Evolutionary conservation across 2,329 filamentous ascomycete species (phyloP).

Genomic region (Alternaria hordeiaustralica): DNA sequence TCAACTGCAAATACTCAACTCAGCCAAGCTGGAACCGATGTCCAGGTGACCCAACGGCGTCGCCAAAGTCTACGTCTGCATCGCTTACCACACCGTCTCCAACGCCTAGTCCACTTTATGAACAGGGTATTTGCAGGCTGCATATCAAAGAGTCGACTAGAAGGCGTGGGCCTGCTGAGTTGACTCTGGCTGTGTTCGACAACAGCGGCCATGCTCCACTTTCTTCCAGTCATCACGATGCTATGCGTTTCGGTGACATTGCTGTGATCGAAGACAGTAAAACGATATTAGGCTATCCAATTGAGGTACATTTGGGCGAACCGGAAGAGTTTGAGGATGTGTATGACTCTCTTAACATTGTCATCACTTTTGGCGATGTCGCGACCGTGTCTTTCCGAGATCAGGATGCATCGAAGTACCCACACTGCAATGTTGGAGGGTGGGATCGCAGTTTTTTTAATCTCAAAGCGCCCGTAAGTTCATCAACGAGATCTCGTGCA

Average conservation of each 20-base stretch:
- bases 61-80: not conserved
- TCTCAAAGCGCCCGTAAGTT: not conserved
- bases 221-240: not conserved
- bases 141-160: not conserved
- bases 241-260: not conserved
- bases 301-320: not conserved
- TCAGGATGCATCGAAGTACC: not conserved
- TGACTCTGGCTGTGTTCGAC: not conserved
- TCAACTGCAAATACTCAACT: not conserved
- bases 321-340: not conserved
- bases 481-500: not conserved
- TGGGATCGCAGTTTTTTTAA: not conserved
- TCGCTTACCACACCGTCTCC: not conserved
- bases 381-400: not conserved
- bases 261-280: not conserved
- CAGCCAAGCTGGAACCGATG: not conserved
- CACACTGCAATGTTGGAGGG: not conserved
- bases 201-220: not conserved
- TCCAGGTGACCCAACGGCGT: not conserved
- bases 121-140: not conserved
- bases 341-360: not conserved
- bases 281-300: not conserved
- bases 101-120: not conserved
- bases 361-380: not conserved
- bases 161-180: not conserved